phyloP scores from a whole-genome alignment of 768 basidiomycete species.

The Pleurotus platypus region DNA sequence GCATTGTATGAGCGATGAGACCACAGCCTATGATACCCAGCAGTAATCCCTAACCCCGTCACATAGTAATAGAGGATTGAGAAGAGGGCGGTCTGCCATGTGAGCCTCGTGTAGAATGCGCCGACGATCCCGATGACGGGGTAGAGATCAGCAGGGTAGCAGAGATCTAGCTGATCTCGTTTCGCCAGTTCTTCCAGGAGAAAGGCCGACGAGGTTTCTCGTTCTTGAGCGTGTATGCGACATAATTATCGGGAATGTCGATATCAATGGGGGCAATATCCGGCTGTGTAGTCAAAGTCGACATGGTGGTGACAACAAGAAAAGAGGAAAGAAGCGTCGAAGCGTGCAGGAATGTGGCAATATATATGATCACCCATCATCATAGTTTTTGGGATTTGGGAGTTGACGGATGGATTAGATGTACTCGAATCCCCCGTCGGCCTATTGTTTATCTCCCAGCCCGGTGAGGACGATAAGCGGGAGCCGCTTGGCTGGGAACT shows the following conservation, averaged over 20 bases:
- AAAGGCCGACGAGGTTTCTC: constrained; percentile 68
- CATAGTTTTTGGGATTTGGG: no score
- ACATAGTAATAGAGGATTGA: constrained; percentile 35
- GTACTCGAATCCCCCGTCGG: no score
- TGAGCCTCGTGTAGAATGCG: constrained; percentile 57
- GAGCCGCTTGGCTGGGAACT: no score
- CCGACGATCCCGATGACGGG: constrained; percentile 71
- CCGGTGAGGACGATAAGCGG: no score
- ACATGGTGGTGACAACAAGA: constrained; percentile 1
- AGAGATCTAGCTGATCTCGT: constrained; percentile 77
- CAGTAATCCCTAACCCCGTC: constrained; percentile 82
- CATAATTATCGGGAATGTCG: constrained; percentile 81
- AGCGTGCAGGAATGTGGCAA: no score
- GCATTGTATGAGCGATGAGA: constrained; percentile 96
- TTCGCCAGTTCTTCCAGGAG: constrained; percentile 50
- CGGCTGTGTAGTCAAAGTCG: background rate
- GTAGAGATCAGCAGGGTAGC: constrained; percentile 69
- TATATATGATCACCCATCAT: no score
- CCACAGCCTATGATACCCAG: constrained; percentile 97
- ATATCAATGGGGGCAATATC: constrained; percentile 30
- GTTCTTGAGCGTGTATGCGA: constrained; percentile 67
- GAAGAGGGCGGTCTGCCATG: constrained; percentile 69
- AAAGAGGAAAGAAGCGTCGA: no score
- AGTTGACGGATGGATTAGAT: no score
- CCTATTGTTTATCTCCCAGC: no score